Evolutionary conservation across 1,284 basidiomycete species (phyloP), one percentile per base, ranked within the genome.

Genomic region (Boletus mariae): DNA sequence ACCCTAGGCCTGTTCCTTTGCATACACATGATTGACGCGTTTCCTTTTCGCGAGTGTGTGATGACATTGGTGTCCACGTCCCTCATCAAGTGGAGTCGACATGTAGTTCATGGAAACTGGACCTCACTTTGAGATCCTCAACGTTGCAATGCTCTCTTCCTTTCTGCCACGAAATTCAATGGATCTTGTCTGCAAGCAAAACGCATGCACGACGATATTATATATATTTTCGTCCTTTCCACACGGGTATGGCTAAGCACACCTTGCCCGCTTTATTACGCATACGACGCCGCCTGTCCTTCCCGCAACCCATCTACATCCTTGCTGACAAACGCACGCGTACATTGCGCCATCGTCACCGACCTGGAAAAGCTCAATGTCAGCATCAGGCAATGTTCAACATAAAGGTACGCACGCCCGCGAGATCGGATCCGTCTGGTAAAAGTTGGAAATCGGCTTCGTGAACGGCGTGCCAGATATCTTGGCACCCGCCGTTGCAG

Each of bases 361-460:
- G 90, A 92, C 43, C 89, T 90, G 63, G 9, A 41, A 31, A 31
- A 31, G 29, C n/a, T 4, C 9, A 5, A 15, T 3, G 4, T 41
- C 15, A 41, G 23, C 17, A 11, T 12, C 40, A 10, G 6, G 23
- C 20, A 23, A 41, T 4, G 20, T 35, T 5, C 34, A 35, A n/a
- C 34, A 35, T n/a, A n/a, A 44, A 2, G 5, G 26, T 52, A 84
- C 89, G 73, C 61, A 90, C 88, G 89, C 87, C 79, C 89, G 76
- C 46, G 89, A 90, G 60, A 92, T 88, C 34, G 90, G 82, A 72
- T 96, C 94, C 8, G 96, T 98, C 75, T 94, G 88, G 76, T 98
- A 99, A 75, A 98, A 99, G 79, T 98, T 98, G 53, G 76, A 64
- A 63, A 99, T 90, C 3, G 94, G 90, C 72, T 87, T 91, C 71